Evolutionary conservation across 345 rosid genomes (phyloP), one percentile per base, ranked within the genome.

Genomic region (Hypericum androsaemum): DNA sequence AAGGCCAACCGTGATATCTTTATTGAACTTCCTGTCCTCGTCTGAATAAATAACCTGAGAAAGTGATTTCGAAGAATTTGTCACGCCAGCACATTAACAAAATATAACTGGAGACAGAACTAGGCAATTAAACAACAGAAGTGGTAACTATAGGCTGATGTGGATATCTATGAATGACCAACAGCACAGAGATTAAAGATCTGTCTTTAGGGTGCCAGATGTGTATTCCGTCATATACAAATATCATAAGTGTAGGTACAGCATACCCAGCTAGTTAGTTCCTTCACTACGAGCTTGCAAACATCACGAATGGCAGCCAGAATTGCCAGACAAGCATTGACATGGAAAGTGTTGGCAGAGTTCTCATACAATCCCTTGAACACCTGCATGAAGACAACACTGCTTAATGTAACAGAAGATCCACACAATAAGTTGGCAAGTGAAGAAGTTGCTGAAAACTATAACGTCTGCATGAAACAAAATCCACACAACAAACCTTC

Each of bases 231-330:
- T 46, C 10, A 17, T 13, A 17, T 10, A 8, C 17, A 4, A 8
- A 11, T 36, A 41, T 53, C 37, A 14, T 39, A 72, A 41, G 6
- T 22, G 28, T 40, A 17, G 47, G 41, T 5, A 35, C 47, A 56
- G 22, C 90, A 65, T 92, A 92, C 98, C 98, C 97, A 88, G 60
- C 94, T 83, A 39, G 98, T 92, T 61, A 92, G 96, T 79, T 88
- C 90, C 70, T 84, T 92, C 39, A 85, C 88, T 13, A 86, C 94
- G 56, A 78, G 88, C 83, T 85, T 88, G 82, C 90, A 85, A 51
- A 92, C 88, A 75, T 88, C 98, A 64, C 95, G 89, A 66, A 92
- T 75, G 47, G 90, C 89, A 52, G 79, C 86, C 57, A 92, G 77
- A 64, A 92, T 83, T 47, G 85, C 90, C 47, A 92, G 84, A 74